These are phyloP conservation scores for Cyclotella sp. DNA, from an alignment of 108 stramenopile species.

Conservation along the genomic window DNA sequence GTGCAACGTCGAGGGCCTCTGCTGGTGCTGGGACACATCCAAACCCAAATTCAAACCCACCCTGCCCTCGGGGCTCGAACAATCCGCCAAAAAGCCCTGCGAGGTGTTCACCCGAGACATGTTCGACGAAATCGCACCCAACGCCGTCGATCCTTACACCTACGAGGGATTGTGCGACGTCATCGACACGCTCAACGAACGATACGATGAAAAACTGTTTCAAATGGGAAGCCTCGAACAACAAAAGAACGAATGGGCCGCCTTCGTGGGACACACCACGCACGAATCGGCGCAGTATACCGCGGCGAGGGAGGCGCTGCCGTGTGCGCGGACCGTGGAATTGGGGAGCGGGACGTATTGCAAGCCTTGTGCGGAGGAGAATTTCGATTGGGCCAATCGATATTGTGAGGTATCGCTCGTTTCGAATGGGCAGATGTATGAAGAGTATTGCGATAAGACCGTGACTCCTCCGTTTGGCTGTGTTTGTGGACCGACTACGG, in stretches of 20 bases:
- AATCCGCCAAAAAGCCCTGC: constrained; percentile 37
- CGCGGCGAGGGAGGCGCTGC: constrained; percentile 33
- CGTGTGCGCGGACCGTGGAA: constrained; percentile 39
- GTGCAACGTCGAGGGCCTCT: constrained; percentile 24
- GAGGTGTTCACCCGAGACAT: constrained; percentile 47
- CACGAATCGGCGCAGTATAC: constrained; percentile 56
- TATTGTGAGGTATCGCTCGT: constrained; percentile 45
- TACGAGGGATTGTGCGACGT: constrained; percentile 47
- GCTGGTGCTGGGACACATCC: constrained; percentile 53
- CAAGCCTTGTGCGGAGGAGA: constrained; percentile 41
- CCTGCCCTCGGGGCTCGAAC: constrained; percentile 24
- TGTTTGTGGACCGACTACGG: constrained; percentile 50
- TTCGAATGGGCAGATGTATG: constrained; percentile 45
- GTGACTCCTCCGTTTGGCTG: constrained; percentile 48
- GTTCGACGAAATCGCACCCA: constrained; percentile 46
- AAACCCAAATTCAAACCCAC: constrained; percentile 49
- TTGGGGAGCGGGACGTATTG: constrained; percentile 40
- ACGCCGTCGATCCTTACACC: constrained; percentile 49
- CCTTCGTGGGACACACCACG: constrained; percentile 50
- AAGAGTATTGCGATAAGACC: constrained; percentile 52
- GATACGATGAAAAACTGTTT: constrained; percentile 51
- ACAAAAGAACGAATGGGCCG: constrained; percentile 51
- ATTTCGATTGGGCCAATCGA: constrained; percentile 51
- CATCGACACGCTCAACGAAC: constrained; percentile 36
- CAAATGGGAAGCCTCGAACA: constrained; percentile 39